Evolutionary conservation across 2,329 filamentous ascomycete genomes (phyloP).

Genomic region (Lasiodiplodia theobromae): DNA sequence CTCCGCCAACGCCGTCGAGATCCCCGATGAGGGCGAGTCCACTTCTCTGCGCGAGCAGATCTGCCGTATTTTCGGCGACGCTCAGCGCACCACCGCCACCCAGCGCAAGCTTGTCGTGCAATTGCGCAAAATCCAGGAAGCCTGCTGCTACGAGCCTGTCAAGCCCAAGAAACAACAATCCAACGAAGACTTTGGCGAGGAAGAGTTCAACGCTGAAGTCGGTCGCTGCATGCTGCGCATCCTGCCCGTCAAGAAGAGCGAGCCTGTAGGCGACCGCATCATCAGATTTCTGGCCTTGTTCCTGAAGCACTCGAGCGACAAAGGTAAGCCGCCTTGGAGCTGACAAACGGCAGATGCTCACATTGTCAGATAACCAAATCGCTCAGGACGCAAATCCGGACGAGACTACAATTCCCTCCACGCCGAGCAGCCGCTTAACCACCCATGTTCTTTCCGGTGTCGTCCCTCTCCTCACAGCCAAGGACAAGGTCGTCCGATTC

Average conservation of each 20-base stretch:
- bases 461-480: conserved; percentile 78
- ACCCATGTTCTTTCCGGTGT: conserved; percentile 75
- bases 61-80: conserved; percentile 63
- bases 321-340: conserved; percentile 51
- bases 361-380: conserved; percentile 41
- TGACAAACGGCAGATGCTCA: neutral
- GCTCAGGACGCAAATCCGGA: conserved; percentile 60
- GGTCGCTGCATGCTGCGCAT: conserved; percentile 81
- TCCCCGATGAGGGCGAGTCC: conserved; percentile 75
- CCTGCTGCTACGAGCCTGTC: conserved; percentile 69
- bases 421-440: conserved; percentile 81
- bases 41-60: conserved; percentile 77
- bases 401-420: conserved; percentile 77
- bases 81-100: conserved; percentile 86
- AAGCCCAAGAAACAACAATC: conserved; percentile 60
- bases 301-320: conserved; percentile 71
- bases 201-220: conserved; percentile 87
- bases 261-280: conserved; percentile 83
- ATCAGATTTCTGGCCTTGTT: conserved; percentile 90
- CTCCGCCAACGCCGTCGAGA: conserved; percentile 48
- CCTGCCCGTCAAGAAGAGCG: conserved; percentile 89
- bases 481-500: conserved; percentile 93
- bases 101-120: conserved; percentile 90
- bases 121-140: conserved; percentile 88
- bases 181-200: conserved; percentile 76